Percentiles rank a stretch among this genome's conserved stretches.
Evolutionary conservation across 2,329 filamentous ascomycete species (phyloP).

Genomic region (Phaeosphaeriaceae sp.): DNA sequence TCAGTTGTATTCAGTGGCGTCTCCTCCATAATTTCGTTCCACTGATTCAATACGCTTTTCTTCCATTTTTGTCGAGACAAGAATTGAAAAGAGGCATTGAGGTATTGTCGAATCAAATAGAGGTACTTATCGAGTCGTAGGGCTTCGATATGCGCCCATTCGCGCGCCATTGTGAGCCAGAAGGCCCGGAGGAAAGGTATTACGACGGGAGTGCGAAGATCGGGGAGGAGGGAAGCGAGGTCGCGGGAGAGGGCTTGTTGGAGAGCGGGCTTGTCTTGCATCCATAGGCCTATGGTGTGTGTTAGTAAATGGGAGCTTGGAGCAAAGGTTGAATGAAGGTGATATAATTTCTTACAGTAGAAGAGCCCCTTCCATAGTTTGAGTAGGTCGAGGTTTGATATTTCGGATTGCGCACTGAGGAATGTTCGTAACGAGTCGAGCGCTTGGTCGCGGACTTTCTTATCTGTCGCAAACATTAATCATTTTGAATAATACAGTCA

Average conservation of each 20-base stretch:
- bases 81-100: conserved; percentile 70
- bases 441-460: conserved; percentile 76
- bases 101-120: conserved; percentile 77
- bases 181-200: conserved; percentile 57
- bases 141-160: conserved; percentile 60
- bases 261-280: conserved; percentile 86
- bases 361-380: conserved; percentile 97
- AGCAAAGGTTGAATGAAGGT: neutral
- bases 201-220: conserved; percentile 57
- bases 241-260: conserved; percentile 84
- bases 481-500: neutral
- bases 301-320: neutral
- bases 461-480: conserved; percentile 62
- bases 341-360: conserved; percentile 65
- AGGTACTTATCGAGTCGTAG: conserved; percentile 87
- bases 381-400: conserved; percentile 73
- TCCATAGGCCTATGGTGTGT: conserved; percentile 72
- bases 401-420: conserved; percentile 67
- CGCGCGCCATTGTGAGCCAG: conserved; percentile 59
- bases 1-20: conserved; percentile 55
- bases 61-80: conserved; percentile 54
- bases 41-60: conserved; percentile 47
- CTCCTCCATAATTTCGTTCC: conserved; percentile 56
- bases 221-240: conserved; percentile 72
- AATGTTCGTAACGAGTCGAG: conserved; percentile 78